Evolutionary conservation across 805 yeast species (phyloP).

Genomic region (Cyberlindnera euphorbiae): DNA sequence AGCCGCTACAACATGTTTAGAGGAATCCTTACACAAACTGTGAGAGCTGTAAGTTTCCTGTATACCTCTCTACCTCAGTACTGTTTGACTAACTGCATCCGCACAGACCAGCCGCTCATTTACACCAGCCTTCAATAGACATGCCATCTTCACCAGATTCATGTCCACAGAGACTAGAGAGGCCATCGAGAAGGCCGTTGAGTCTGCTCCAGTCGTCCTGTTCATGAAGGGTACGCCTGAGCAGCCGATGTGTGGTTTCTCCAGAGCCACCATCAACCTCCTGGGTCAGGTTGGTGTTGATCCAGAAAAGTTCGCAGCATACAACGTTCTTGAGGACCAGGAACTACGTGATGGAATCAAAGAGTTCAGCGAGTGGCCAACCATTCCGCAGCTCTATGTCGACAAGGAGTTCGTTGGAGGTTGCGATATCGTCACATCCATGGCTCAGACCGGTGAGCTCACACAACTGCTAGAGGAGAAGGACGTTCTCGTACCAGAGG

Average conservation of each 20-base stretch:
- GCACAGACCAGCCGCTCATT: neutral
- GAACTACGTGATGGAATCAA: slow-evolving; percentile 94
- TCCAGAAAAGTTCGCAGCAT: slow-evolving; percentile 94
- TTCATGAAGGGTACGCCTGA: slow-evolving; percentile 99
- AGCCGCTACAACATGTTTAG: no score
- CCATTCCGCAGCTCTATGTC: slow-evolving; percentile 93
- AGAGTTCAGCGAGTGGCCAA: slow-evolving; percentile 96
- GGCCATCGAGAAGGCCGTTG: slow-evolving; percentile 84
- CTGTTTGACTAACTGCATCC: no score
- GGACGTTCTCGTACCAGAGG: slow-evolving; percentile 75
- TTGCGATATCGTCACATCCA: slow-evolving; percentile 87
- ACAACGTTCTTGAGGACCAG: slow-evolving; percentile 90
- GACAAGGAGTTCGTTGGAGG: slow-evolving; percentile 94
- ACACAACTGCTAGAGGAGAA: slow-evolving; percentile 77
- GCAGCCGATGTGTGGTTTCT: slow-evolving; percentile 96
- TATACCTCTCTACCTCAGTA: no score
- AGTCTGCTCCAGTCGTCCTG: slow-evolving; percentile 88
- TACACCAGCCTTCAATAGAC: slow-evolving; percentile 12
- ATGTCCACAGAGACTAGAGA: slow-evolving; percentile 72
- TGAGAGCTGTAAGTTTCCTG: no score
- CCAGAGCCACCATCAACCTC: slow-evolving; percentile 89
- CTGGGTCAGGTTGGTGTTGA: slow-evolving; percentile 97
- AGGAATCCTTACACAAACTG: no score
- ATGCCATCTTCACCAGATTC: slow-evolving; percentile 32
- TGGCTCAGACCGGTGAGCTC: slow-evolving; percentile 91